Evolutionary conservation across 2,329 filamentous ascomycete genomes (phyloP).

Genomic region (Lachnellula suecica): DNA sequence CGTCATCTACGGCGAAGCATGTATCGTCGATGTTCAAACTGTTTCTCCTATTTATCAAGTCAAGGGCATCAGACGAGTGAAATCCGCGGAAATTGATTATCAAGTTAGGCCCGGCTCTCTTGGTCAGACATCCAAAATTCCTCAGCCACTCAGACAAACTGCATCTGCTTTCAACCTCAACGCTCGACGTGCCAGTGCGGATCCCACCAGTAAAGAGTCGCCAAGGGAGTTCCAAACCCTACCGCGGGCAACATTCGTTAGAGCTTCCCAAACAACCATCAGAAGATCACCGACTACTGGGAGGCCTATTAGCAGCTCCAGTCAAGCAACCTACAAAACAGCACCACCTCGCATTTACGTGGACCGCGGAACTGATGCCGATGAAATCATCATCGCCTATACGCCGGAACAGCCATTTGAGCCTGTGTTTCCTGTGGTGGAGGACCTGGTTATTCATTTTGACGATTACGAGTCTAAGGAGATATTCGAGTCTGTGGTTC

Average conservation of each 20-base stretch:
- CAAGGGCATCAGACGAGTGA: constrained; percentile 13
- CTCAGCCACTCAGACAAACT: constrained; percentile 13
- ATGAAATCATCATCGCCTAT: neutral
- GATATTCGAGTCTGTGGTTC: constrained; percentile 46
- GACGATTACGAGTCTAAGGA: constrained; percentile 42
- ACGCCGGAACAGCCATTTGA: constrained; percentile 20
- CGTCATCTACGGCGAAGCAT: constrained; percentile 30
- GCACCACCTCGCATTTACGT: constrained; percentile 30
- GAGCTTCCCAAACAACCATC: constrained; percentile 32
- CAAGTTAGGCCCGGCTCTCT: constrained; percentile 7
- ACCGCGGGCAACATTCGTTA: constrained; percentile 30
- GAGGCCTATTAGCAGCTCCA: neutral
- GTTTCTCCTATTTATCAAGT: constrained; percentile 2
- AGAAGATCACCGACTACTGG: constrained; percentile 25
- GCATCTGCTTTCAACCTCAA: constrained; percentile 16
- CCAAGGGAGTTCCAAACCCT: constrained; percentile 18
- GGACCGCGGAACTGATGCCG: constrained; percentile 41
- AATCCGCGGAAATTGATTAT: constrained; percentile 20
- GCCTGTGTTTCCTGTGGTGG: constrained; percentile 50
- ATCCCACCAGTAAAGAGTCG: neutral
- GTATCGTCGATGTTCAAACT: constrained; percentile 28
- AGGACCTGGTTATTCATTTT: constrained; percentile 58
- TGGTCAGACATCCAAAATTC: neutral
- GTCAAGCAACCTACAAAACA: neutral
- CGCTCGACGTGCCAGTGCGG: neutral